Base-by-base conservation (phyloP, 768 basidiomycete genomes). In the Xerocomus spinulosus region DNA sequence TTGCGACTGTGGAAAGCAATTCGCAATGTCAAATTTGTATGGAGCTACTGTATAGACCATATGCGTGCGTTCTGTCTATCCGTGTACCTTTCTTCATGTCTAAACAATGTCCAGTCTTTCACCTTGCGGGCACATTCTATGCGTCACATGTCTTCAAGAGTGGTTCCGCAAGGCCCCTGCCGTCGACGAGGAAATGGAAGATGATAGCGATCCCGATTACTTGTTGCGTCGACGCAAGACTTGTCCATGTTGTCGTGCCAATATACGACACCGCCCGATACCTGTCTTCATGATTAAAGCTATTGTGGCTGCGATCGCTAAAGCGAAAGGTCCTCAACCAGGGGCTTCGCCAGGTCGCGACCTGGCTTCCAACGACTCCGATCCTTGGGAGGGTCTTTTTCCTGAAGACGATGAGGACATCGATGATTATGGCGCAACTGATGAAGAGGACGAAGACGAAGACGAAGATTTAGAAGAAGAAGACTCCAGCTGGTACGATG, bases 91-190 rank as follows among this genome's bases (percentile, higher is more conserved):
- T 7, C 14, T 38, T 13, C 12, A 40, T 55, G 50, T 20, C 54
- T 54, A 40, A 55, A 44, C 20, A 17, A 14, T 17, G 33, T 14
- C 43, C 23, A 87, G 86, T 2, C 71, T 88, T 36, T 76, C 83
- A 1, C 87, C 87, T 0, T 89, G 87, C 56, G 87, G 87, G 2
- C 87, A 89, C 54, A 75, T 85, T n/a, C 70, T 85, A n/a, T 89
- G 87, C 48, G 73, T 84, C 23, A 55, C 58, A 3, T 89, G 87
- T 55, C 76, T 89, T 9, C 82, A 85, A 63, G 80, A 82, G 55
- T 89, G 87, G 87, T 89, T 89, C 68, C 77, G 79, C 49, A 76
- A 79, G 43, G 83, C 85, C 3, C 85, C 85, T 3, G 66, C 70
- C 0, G 50, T 59, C 15, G 74, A 73, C 23, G 70, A 73, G 30